These are phyloP conservation scores for Suillus tomentosus DNA, from an alignment of 768 basidiomycete species.

Conservation along the genomic window DNA sequence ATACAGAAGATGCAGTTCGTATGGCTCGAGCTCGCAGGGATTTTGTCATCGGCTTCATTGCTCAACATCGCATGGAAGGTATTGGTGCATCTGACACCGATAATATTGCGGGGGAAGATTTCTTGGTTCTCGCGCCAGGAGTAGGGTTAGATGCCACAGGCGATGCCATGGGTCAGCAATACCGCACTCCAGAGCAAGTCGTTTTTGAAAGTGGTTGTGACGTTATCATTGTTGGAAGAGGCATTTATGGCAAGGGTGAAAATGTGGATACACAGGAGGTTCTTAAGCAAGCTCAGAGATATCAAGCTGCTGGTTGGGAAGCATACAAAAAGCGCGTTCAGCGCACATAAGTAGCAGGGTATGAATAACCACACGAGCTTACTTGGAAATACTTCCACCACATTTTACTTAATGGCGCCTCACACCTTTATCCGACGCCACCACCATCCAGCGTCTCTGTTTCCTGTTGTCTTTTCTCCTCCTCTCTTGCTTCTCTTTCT, in stretches of 20 bases:
- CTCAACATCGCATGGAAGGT: slow-evolving; percentile 81
- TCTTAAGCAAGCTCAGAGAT: slow-evolving; percentile 74
- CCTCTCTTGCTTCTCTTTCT: slow-evolving; percentile 72
- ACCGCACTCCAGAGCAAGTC: slow-evolving; percentile 86
- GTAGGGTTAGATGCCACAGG: slow-evolving; percentile 80
- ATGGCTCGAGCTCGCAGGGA: slow-evolving; percentile 83
- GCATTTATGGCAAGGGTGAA: slow-evolving; percentile 75
- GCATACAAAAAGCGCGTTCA: slow-evolving; percentile 72
- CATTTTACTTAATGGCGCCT: background rate
- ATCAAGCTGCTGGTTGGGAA: slow-evolving; percentile 85
- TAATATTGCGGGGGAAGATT: slow-evolving; percentile 63
- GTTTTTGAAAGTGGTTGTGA: slow-evolving; percentile 84
- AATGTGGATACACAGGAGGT: slow-evolving; percentile 43
- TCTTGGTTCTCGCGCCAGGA: slow-evolving; percentile 89
- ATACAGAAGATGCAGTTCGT: slow-evolving; percentile 80
- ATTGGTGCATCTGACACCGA: slow-evolving; percentile 42
- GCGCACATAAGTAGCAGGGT: background rate
- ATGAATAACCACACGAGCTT: background rate
- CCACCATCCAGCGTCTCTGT: slow-evolving; percentile 12
- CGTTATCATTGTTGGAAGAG: slow-evolving; percentile 96
- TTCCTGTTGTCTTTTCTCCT: slow-evolving; percentile 27
- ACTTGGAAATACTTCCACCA: background rate
- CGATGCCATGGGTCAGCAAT: slow-evolving; percentile 93
- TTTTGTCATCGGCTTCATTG: slow-evolving; percentile 97
- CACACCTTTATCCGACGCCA: slow-evolving; percentile 3